A percentile compares a stretch with the other conserved stretches of the same genome.
Evolutionary conservation across 2,329 filamentous ascomycete genomes (phyloP).

Genomic region (Alternaria angustiovoidea): DNA sequence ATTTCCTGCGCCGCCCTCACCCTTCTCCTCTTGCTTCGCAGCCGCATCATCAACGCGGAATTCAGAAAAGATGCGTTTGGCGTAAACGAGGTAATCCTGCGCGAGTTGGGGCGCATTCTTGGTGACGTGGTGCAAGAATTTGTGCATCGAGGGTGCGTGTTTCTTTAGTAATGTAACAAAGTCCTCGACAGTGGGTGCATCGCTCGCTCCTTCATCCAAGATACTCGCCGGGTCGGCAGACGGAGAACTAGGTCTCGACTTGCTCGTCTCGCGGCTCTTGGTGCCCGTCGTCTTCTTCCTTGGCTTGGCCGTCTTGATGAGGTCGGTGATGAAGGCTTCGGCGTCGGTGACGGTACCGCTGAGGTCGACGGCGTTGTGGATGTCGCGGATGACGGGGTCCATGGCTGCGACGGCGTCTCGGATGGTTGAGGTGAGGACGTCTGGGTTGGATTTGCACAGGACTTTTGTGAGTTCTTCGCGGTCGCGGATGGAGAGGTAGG

Average conservation of each 20-base stretch:
- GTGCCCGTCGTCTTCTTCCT: constrained; percentile 38
- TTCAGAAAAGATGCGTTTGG: constrained; percentile 63
- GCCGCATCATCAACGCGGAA: constrained; percentile 57
- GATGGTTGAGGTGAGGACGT: constrained; percentile 74
- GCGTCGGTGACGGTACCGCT: constrained; percentile 72
- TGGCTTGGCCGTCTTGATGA: constrained; percentile 65
- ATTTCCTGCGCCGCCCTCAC: constrained; percentile 50
- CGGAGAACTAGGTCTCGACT: constrained; percentile 32
- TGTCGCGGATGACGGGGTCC: constrained; percentile 75
- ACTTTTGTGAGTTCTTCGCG: constrained; percentile 73
- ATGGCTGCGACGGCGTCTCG: constrained; percentile 72
- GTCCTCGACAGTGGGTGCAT: constrained; percentile 70
- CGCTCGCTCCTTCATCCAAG: constrained; percentile 28
- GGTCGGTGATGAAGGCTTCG: constrained; percentile 74
- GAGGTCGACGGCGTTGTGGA: constrained; percentile 77
- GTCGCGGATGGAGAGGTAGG: constrained; percentile 75
- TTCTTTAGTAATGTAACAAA: constrained; percentile 74
- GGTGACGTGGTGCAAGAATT: constrained; percentile 74
- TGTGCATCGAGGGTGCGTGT: constrained; percentile 70
- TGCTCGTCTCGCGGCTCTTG: constrained; percentile 32
- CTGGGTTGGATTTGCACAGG: constrained; percentile 73
- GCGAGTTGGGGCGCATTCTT: constrained; percentile 73
- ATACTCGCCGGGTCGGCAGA: constrained; percentile 29
- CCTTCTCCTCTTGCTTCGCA: constrained; percentile 29
- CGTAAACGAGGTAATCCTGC: constrained; percentile 68